phyloP scores from a whole-genome alignment of 1,284 basidiomycete genomes.

The Inonotus hispidus region DNA sequence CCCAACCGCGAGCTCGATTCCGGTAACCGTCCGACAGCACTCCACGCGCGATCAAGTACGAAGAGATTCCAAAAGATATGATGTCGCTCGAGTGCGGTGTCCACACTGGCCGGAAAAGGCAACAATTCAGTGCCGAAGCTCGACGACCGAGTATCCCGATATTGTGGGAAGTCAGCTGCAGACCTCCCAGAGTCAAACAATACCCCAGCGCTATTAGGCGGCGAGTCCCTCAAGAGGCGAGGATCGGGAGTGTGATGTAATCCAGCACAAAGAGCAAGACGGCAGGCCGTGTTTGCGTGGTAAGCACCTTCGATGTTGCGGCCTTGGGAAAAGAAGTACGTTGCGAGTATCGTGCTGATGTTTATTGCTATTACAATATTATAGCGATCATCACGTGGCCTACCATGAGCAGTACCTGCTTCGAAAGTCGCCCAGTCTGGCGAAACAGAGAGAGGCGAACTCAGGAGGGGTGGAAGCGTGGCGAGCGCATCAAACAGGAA shows the following conservation, averaged over 20 bases:
- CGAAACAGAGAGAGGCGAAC: neutral
- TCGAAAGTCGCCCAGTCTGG: neutral
- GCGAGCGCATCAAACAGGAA: constrained; percentile 8
- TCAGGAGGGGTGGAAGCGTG: constrained; percentile 10
- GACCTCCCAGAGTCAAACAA: neutral
- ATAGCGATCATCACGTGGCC: neutral
- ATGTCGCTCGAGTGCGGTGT: constrained; percentile 8
- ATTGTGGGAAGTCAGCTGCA: neutral
- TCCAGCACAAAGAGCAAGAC: constrained; percentile 10
- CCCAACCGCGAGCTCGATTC: constrained; percentile 5
- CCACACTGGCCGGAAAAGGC: neutral
- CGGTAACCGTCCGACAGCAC: constrained; percentile 4
- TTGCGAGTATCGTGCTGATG: constrained; percentile 11
- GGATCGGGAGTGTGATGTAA: constrained; percentile 11
- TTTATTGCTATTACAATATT: constrained; percentile 6
- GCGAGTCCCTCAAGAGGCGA: neutral
- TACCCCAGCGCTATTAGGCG: neutral
- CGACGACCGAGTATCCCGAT: neutral
- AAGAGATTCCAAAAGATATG: constrained; percentile 17
- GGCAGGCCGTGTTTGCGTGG: constrained; percentile 15
- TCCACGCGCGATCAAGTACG: constrained; percentile 17
- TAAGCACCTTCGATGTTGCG: constrained; percentile 15
- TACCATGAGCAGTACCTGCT: neutral
- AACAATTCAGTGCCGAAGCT: neutral
- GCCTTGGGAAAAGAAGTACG: constrained; percentile 17